phyloP scores from a whole-genome alignment of 1,139 yeast species.

The Entelexis sorbosivorans region DNA sequence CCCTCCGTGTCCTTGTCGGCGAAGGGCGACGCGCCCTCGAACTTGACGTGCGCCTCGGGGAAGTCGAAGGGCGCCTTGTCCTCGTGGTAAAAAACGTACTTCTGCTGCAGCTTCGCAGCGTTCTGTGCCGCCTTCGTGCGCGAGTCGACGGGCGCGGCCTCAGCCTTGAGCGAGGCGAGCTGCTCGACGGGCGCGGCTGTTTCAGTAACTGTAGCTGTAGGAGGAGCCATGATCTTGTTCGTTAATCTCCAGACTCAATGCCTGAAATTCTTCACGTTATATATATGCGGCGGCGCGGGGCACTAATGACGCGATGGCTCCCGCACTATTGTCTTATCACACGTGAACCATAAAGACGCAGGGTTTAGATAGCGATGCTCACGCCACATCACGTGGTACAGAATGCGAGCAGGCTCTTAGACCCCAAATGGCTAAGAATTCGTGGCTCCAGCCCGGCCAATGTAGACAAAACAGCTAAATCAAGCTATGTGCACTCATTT shows the following conservation, averaged over 20 bases:
- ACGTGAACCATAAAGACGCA: constrained; percentile 3
- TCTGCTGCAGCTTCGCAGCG: constrained; percentile 9
- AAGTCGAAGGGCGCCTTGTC: constrained; percentile 19
- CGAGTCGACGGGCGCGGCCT: not conserved
- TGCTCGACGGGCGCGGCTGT: not conserved
- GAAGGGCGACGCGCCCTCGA: constrained; percentile 26
- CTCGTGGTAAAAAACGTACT: constrained; percentile 17
- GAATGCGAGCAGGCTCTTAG: not conserved
- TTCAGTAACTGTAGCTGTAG: constrained; percentile 9
- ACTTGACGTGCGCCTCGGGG: constrained; percentile 13
- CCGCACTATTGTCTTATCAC: constrained; percentile 9
- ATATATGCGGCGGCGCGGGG: not conserved
- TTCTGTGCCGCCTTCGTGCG: constrained; percentile 7
- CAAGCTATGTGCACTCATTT: too few species aligned
- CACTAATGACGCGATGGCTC: constrained; percentile 3
- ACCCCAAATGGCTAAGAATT: not conserved
- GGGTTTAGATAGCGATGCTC: not conserved
- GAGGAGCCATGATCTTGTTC: constrained; percentile 14
- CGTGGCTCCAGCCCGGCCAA: too few species aligned
- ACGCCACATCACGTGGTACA: constrained; percentile 5
- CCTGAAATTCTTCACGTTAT: not conserved
- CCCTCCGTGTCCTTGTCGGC: constrained; percentile 24
- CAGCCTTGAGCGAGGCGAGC: not conserved
- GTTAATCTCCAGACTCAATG: not conserved
- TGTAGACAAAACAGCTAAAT: not conserved